These are phyloP conservation scores for Penicillium carneum DNA, from an alignment of 2,329 filamentous ascomycete species.

Conservation along the genomic window DNA sequence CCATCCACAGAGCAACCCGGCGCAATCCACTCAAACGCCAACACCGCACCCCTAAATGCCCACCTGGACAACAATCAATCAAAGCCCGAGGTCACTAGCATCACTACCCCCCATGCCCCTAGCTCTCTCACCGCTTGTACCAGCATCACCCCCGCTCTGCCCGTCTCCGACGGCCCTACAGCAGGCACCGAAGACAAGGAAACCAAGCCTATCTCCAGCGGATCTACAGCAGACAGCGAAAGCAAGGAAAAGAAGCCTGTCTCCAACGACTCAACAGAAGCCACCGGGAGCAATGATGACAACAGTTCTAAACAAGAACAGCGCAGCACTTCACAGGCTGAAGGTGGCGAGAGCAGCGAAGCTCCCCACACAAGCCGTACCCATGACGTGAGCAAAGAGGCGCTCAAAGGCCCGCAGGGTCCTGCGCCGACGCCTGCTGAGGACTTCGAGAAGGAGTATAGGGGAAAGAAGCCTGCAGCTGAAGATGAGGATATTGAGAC, in stretches of 20 bases:
- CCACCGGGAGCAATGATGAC: neutral
- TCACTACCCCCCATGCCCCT: slow-evolving; percentile 1
- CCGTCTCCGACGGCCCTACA: slow-evolving; percentile 1
- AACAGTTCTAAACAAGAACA: slow-evolving; percentile 23
- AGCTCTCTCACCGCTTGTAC: neutral
- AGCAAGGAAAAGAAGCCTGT: slow-evolving; percentile 5
- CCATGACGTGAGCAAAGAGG: slow-evolving; percentile 38
- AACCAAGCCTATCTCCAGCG: slow-evolving; percentile 5
- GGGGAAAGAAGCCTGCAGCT: slow-evolving; percentile 26
- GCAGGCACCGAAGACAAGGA: neutral
- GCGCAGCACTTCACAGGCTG: slow-evolving; percentile 21
- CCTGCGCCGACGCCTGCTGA: slow-evolving; percentile 36
- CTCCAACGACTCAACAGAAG: slow-evolving; percentile 5
- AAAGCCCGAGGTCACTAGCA: slow-evolving; percentile 1
- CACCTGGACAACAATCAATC: slow-evolving; percentile 18
- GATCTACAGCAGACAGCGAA: neutral
- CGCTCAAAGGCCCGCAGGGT: slow-evolving; percentile 41
- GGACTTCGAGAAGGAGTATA: slow-evolving; percentile 41
- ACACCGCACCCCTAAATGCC: slow-evolving; percentile 34
- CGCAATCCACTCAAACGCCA: slow-evolving; percentile 29
- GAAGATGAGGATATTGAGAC: slow-evolving; percentile 1
- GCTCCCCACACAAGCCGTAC: neutral
- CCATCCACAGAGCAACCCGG: slow-evolving; percentile 39
- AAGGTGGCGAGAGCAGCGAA: slow-evolving; percentile 13
- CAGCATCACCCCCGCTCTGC: slow-evolving; percentile 7